Conservation (phyloP, 2,329 filamentous ascomycete genomes). For the Bipolaris sorokiniana region DNA sequence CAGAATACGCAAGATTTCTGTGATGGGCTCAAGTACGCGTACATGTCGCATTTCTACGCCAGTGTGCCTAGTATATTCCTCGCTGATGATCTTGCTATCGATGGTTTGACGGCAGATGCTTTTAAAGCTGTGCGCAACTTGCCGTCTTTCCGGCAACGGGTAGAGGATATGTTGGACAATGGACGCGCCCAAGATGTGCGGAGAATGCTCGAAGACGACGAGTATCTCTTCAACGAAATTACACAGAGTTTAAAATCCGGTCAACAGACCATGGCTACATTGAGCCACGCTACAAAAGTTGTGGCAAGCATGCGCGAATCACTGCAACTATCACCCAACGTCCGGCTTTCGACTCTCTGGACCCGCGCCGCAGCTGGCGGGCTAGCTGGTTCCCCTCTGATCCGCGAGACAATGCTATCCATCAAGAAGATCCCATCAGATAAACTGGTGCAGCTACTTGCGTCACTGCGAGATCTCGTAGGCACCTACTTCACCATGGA, state of each 20-base stretch:
- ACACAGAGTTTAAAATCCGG: conserved; percentile 42
- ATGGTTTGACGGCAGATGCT: conserved; percentile 64
- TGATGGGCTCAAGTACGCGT: conserved; percentile 75
- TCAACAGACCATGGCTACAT: conserved; percentile 49
- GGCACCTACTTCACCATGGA: conserved; percentile 30
- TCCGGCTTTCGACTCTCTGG: conserved; percentile 60
- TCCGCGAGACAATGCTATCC: conserved; percentile 62
- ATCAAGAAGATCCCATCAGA: conserved; percentile 67
- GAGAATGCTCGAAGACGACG: conserved; percentile 66
- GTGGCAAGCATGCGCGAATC: conserved; percentile 47
- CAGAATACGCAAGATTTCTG: conserved; percentile 76
- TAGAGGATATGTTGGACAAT: conserved; percentile 51
- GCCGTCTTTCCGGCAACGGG: conserved; percentile 64
- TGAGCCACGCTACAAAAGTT: conserved; percentile 49
- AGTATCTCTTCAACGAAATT: conserved; percentile 58
- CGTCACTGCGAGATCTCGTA: conserved; percentile 37
- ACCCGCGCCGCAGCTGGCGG: conserved; percentile 65
- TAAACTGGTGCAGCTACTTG: conserved; percentile 55
- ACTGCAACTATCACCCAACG: conserved; percentile 45
- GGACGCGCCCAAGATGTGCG: conserved; percentile 53
- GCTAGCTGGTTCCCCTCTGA: conserved; percentile 57
- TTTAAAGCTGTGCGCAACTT: conserved; percentile 71
- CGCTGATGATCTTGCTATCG: conserved; percentile 41
- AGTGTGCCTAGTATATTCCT: conserved; percentile 74
- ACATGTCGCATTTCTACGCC: conserved; percentile 86